Percentiles rank a stretch among this genome's conserved stretches.
phyloP scores from a whole-genome alignment of 2,329 filamentous ascomycete genomes.

The Trichoderma sp. region DNA sequence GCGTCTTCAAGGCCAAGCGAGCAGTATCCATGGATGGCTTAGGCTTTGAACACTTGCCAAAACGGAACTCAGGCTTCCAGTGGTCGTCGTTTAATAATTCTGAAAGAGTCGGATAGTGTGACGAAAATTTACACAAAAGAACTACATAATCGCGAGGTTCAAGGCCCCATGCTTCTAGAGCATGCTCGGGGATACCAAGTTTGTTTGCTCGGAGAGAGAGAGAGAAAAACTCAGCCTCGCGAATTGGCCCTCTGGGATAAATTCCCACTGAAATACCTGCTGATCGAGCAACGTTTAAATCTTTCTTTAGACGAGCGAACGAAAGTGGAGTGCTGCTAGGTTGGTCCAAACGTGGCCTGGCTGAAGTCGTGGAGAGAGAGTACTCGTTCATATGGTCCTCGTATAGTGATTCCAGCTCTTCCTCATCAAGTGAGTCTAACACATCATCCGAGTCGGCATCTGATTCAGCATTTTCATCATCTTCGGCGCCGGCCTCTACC shows the following conservation, averaged over 20 bases:
- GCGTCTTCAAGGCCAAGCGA: slow-evolving; percentile 44
- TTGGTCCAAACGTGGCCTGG: not conserved
- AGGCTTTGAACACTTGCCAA: slow-evolving; percentile 69
- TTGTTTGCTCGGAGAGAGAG: slow-evolving; percentile 68
- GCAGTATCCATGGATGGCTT: slow-evolving; percentile 63
- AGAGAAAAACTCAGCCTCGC: slow-evolving; percentile 50
- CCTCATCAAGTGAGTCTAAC: not conserved
- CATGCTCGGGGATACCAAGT: slow-evolving; percentile 70
- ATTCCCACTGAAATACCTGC: slow-evolving; percentile 71
- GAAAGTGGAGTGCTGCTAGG: not conserved
- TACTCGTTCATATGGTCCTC: not conserved
- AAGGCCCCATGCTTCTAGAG: slow-evolving; percentile 74
- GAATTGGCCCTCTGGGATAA: slow-evolving; percentile 46
- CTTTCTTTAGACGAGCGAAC: slow-evolving; percentile 15
- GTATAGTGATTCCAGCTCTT: not conserved
- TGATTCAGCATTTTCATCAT: not conserved
- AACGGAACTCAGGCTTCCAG: slow-evolving; percentile 51
- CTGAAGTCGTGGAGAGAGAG: not conserved
- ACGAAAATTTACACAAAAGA: slow-evolving; percentile 63
- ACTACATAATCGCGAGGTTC: slow-evolving; percentile 66
- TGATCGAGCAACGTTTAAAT: slow-evolving; percentile 52
- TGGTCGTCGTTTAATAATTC: slow-evolving; percentile 44
- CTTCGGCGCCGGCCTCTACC: not conserved
- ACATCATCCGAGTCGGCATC: not conserved
- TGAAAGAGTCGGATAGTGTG: slow-evolving; percentile 60